Evolutionary conservation across 2,329 filamentous ascomycete species (phyloP).

Genomic region (Fusarium caatingaense): DNA sequence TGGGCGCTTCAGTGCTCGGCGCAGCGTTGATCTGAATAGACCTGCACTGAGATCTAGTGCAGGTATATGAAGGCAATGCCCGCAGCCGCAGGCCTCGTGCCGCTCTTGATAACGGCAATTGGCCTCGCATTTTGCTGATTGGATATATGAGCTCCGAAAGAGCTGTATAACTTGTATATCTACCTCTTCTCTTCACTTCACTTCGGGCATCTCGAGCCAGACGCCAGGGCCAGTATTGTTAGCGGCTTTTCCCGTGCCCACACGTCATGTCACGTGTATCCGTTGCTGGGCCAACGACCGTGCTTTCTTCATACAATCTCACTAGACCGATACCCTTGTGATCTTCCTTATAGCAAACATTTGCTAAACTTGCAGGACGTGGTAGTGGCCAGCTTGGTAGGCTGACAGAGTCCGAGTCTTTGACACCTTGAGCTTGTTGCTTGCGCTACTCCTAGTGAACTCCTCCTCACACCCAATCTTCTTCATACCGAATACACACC

Average conservation of each 20-base stretch:
- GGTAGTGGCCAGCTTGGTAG: conserved; percentile 43
- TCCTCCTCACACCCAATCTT: conserved; percentile 24
- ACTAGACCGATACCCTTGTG: conserved; percentile 27
- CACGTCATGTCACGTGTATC: conserved; percentile 42
- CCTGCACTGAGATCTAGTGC: conserved; percentile 69
- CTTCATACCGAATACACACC: conserved; percentile 16
- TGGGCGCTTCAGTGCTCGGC: conserved; percentile 67
- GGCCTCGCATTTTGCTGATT: conserved; percentile 56
- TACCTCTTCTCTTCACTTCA: conserved; percentile 4
- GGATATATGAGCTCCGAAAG: conserved; percentile 35
- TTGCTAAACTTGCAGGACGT: conserved; percentile 39
- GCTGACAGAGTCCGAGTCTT: conserved; percentile 38
- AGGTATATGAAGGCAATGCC: conserved; percentile 55
- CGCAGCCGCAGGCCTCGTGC: conserved; percentile 49
- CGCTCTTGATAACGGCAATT: conserved; percentile 54
- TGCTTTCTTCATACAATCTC: conserved; percentile 20
- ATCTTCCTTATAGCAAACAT: conserved; percentile 35
- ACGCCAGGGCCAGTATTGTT: conserved; percentile 26
- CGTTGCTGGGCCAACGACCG: conserved; percentile 46
- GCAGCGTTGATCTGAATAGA: conserved; percentile 72
- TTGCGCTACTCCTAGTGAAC: conserved; percentile 18
- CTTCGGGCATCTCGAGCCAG: conserved; percentile 18
- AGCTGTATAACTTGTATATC: conserved; percentile 36
- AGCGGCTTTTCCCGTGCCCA: conserved; percentile 50
- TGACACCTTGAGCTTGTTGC: conserved; percentile 26